phyloP scores from a whole-genome alignment of 2,329 filamentous ascomycete species.

The Lachnellula hyalina region DNA sequence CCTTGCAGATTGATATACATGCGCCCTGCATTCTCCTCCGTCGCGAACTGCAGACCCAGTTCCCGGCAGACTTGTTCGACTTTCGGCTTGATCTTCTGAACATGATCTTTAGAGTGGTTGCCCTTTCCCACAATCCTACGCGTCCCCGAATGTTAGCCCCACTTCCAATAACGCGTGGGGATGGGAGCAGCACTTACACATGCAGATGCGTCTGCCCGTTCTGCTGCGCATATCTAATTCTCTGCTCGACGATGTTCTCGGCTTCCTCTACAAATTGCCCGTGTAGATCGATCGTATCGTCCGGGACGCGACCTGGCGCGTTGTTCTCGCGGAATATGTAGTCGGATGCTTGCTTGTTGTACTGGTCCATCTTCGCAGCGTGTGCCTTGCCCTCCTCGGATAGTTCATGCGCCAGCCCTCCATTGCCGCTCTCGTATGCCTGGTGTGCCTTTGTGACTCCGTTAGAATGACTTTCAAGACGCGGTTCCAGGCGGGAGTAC shows the following conservation, averaged over 20 bases:
- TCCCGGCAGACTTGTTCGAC: constrained; percentile 84
- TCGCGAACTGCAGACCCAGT: constrained; percentile 73
- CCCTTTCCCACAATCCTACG: constrained; percentile 83
- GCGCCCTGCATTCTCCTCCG: constrained; percentile 83
- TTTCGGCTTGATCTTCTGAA: constrained; percentile 94
- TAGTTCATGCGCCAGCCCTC: constrained; percentile 74
- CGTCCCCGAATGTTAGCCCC: not conserved
- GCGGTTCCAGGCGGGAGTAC: constrained; percentile 36
- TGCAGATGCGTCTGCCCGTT: constrained; percentile 78
- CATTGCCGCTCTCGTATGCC: constrained; percentile 80
- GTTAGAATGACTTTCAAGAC: constrained; percentile 1
- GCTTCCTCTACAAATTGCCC: constrained; percentile 94
- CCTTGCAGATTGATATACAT: constrained; percentile 86
- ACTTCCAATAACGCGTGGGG: not conserved
- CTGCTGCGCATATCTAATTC: constrained; percentile 71
- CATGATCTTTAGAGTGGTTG: constrained; percentile 73
- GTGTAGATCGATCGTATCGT: constrained; percentile 89
- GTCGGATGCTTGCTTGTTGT: constrained; percentile 86
- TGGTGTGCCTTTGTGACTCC: constrained; percentile 52
- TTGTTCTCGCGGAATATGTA: constrained; percentile 97
- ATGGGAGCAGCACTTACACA: constrained; percentile 48
- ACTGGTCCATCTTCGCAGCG: constrained; percentile 76
- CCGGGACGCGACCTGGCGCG: constrained; percentile 63
- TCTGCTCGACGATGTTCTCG: constrained; percentile 79
- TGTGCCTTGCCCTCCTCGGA: constrained; percentile 83